Percentiles rank a stretch among this genome's conserved stretches.
These are phyloP conservation scores for Camelina laxa DNA, from an alignment of 345 rosid genomes.

Conservation along the genomic window DNA sequence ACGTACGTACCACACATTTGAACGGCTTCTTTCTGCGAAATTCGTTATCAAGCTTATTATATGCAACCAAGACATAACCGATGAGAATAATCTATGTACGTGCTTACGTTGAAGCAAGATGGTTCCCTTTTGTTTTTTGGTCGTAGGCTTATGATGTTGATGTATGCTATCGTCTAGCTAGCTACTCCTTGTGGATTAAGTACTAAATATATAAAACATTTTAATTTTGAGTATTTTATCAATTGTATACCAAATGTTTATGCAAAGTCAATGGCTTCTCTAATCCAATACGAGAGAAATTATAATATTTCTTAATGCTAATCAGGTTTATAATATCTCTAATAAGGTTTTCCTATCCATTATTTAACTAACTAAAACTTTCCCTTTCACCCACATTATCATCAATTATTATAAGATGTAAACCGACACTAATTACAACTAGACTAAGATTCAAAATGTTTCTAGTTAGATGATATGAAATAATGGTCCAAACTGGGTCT, in stretches of 20 bases:
- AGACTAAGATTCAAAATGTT: conserved; percentile 9
- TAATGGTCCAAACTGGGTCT: conserved; percentile 26
- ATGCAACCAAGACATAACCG: conserved; percentile 6
- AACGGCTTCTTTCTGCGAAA: neutral
- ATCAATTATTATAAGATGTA: conserved; percentile 14
- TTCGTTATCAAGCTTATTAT: conserved; percentile 6
- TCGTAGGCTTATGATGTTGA: conserved; percentile 36
- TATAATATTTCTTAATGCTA: conserved; percentile 28
- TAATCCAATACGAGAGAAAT: conserved; percentile 32
- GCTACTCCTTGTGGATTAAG: conserved; percentile 32
- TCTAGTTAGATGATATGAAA: neutral
- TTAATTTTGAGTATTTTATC: neutral
- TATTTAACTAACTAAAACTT: conserved; percentile 20
- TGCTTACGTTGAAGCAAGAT: conserved; percentile 30
- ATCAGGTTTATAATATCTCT: too few relatives aligned
- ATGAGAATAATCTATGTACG: conserved; percentile 17
- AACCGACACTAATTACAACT: conserved; percentile 27
- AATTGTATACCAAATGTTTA: conserved; percentile 19
- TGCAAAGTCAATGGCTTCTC: conserved; percentile 43
- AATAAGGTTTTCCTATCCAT: conserved; percentile 32
- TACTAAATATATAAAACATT: neutral
- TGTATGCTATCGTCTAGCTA: conserved; percentile 31
- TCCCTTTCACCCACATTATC: conserved; percentile 38
- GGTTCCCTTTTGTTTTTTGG: conserved; percentile 28
- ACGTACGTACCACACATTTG: conserved; percentile 4